Base-by-base conservation (phyloP, 2,329 filamentous ascomycete genomes). In the Cercospora citrullina region DNA sequence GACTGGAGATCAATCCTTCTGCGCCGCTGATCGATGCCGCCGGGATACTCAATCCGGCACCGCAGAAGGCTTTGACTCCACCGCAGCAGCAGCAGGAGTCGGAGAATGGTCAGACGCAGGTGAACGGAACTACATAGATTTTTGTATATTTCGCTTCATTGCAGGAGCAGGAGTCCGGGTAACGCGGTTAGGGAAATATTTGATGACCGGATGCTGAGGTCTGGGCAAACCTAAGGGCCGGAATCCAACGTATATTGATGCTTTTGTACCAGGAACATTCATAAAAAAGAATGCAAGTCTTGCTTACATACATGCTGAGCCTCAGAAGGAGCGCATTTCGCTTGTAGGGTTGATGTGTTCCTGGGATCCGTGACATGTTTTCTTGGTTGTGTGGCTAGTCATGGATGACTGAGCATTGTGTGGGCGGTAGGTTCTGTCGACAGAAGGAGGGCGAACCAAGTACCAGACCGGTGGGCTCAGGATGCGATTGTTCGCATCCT, bases 1-100 rank as follows among this genome's bases (percentile, higher is more conserved):
- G 94, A 4, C 84, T 97, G 61, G 93, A 94, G 68, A 81, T 97
- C 66, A 97, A 95, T 80, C 92, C 92, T 0, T 87, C 87, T 18
- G 92, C 90, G 28, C 91, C 91, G 77, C 82, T 97, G 69, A 91
- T 97, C 64, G 87, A 93, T 48, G 91, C 92, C 5, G 84, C 87
- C 58, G 87, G 88, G 65, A 86, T 97, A 16, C 82, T 97, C 65
- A 91, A 87, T 62, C 90, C 92, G 21, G 88, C 77, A 75, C 90
- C 80, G 69, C 71, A 74, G 36, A 83, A 77, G 74, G 75, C 81
- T 16, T 72, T 84, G 68, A 67, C 72, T 16, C 71, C 74, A 53
- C 74, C 76, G 26, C 63, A 42, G 36, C 36, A 42, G 36, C 36
- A 42, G 36, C 36, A 69, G 23, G 66, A 73, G 66, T 60, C 72